phyloP scores from a whole-genome alignment of 208 protist species.

The Acanthamoeba royreba region DNA sequence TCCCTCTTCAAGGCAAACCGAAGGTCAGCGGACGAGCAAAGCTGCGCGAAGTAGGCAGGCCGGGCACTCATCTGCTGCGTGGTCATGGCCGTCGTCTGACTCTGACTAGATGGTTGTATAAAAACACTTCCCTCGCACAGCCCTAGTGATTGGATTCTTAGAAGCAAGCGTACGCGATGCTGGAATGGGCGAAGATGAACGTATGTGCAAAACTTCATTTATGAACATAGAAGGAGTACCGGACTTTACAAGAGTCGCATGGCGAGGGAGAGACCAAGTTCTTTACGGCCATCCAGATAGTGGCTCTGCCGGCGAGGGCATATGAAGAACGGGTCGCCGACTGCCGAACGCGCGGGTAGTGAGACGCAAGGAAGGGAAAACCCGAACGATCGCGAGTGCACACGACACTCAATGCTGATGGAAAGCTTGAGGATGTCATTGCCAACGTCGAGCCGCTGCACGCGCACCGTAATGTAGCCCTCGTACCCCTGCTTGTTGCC shows the following conservation, averaged over 20 bases:
- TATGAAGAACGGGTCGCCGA: conserved; percentile 8
- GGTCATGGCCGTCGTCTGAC: no score
- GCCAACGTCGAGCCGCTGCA: background rate
- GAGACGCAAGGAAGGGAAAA: background rate
- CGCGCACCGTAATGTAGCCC: conserved; percentile 5
- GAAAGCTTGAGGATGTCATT: background rate
- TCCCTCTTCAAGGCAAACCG: no score
- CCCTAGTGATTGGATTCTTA: no score
- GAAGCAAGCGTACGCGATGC: no score
- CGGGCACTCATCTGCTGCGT: no score
- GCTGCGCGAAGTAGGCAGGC: no score
- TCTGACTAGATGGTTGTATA: no score
- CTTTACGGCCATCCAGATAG: background rate
- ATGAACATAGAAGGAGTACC: background rate
- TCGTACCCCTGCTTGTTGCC: background rate
- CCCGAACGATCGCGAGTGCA: background rate
- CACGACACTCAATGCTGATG: background rate
- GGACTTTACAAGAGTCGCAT: background rate
- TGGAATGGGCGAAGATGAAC: no score
- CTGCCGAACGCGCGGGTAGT: background rate
- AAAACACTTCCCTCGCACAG: no score
- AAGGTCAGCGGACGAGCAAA: no score
- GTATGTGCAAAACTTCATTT: no score
- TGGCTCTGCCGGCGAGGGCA: conserved; percentile 2
- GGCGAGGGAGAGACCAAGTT: background rate